Percentiles rank a stretch among this genome's conserved stretches.
phyloP scores from a whole-genome alignment of 768 basidiomycete genomes.

The Naganishia randhawae region DNA sequence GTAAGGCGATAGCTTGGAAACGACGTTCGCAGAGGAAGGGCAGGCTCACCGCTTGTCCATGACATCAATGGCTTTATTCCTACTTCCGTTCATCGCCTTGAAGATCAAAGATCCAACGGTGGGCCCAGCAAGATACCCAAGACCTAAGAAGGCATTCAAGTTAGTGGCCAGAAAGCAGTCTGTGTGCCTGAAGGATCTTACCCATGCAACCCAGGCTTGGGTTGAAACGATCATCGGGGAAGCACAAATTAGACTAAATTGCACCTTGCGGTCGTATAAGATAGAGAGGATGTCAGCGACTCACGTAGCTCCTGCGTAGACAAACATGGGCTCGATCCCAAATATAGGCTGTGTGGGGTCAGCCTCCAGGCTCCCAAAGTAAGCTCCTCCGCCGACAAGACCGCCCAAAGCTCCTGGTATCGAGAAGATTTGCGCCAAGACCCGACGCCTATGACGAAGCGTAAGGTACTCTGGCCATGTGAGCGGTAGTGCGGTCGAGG shows the following conservation, averaged over 20 bases:
- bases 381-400: slow-evolving; percentile 41
- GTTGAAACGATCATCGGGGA: not conserved
- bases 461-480: slow-evolving; percentile 48
- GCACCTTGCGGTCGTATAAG: not conserved
- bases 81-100: slow-evolving; percentile 35
- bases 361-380: slow-evolving; percentile 46
- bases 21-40: not conserved
- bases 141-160: slow-evolving; percentile 8
- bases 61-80: slow-evolving; percentile 26
- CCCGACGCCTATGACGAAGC: slow-evolving; percentile 38
- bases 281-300: slow-evolving; percentile 18
- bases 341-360: slow-evolving; percentile 48
- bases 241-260: not conserved
- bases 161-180: not conserved
- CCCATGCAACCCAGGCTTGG: slow-evolving; percentile 16
- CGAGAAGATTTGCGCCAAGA: slow-evolving; percentile 42
- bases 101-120: slow-evolving; percentile 48
- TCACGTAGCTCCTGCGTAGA: slow-evolving; percentile 48
- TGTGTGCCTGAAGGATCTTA: not conserved
- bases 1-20: not conserved
- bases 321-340: slow-evolving; percentile 49
- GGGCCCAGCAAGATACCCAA: slow-evolving; percentile 49
- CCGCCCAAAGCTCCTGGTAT: slow-evolving; percentile 45
- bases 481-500: slow-evolving; percentile 30
- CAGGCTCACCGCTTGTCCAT: slow-evolving; percentile 31